These are phyloP conservation scores for Mortierella sp. DNA, from an alignment of 371 early-diverging fungal genomes.

Conservation along the genomic window DNA sequence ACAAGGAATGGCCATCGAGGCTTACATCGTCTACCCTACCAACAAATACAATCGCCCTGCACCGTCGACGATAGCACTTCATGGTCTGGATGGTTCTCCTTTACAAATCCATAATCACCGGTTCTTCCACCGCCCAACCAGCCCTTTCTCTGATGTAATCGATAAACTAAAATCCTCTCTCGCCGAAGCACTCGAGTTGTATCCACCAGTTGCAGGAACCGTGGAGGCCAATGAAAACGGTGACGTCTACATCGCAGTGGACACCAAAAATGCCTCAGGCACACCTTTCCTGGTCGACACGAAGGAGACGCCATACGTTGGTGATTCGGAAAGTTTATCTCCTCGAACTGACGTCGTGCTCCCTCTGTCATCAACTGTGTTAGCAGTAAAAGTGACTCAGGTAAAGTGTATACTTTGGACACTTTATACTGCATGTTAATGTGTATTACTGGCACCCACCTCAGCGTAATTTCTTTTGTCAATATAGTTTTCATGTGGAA, in stretches of 20 bases:
- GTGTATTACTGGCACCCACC: constrained; percentile 6
- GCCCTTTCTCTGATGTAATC: constrained; percentile 25
- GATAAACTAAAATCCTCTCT: constrained; percentile 54
- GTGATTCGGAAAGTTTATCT: constrained; percentile 55
- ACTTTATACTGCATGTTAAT: neutral
- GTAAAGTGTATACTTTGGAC: constrained; percentile 14
- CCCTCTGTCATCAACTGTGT: constrained; percentile 32
- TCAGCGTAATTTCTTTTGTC: neutral
- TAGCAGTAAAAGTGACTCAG: constrained; percentile 60
- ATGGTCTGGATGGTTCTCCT: constrained; percentile 58
- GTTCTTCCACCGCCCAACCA: constrained; percentile 41
- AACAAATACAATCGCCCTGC: constrained; percentile 52
- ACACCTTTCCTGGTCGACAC: constrained; percentile 59
- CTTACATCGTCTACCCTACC: constrained; percentile 50
- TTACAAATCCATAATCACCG: constrained; percentile 61
- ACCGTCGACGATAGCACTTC: constrained; percentile 45
- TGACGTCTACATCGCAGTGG: constrained; percentile 35
- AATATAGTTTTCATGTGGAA: constrained; percentile 60
- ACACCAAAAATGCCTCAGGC: constrained; percentile 25
- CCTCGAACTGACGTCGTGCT: constrained; percentile 42
- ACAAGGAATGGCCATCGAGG: constrained; percentile 17
- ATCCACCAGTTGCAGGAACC: constrained; percentile 57
- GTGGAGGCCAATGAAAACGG: constrained; percentile 36
- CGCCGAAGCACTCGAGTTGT: constrained; percentile 60
- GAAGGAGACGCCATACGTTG: constrained; percentile 52